Conservation (phyloP, 148 eudicot species). For the Rhododendron ferrugineum region DNA sequence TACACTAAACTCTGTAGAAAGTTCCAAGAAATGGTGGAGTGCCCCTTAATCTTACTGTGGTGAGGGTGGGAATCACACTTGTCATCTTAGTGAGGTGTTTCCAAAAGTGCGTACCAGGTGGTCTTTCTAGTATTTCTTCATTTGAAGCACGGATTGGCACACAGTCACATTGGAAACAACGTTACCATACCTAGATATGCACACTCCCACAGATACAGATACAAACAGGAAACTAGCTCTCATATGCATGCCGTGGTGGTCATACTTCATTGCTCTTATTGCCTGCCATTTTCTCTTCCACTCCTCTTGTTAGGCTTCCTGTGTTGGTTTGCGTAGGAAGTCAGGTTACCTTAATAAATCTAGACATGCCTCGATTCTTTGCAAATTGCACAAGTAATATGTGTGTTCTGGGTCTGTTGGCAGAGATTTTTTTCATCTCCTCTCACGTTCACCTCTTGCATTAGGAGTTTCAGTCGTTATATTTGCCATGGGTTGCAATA, state of each 20-base stretch:
- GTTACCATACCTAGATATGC: background rate
- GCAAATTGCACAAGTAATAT: background rate
- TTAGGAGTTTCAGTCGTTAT: background rate
- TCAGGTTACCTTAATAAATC: background rate
- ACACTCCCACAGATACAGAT: background rate
- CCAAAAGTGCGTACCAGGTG: background rate
- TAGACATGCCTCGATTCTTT: background rate
- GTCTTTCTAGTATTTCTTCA: background rate
- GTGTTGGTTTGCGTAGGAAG: background rate
- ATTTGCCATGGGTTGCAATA: background rate
- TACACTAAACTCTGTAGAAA: background rate
- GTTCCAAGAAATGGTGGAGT: constrained; percentile 3
- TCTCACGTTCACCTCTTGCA: background rate
- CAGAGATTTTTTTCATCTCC: background rate
- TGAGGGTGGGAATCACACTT: background rate
- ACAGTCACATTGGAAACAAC: background rate
- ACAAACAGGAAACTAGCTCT: background rate
- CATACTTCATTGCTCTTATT: background rate
- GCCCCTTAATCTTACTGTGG: background rate
- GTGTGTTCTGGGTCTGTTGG: background rate
- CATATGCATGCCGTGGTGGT: background rate
- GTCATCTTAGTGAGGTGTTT: background rate
- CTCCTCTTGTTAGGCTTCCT: background rate
- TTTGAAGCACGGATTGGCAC: background rate
- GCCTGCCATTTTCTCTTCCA: background rate